Evolutionary conservation across 2,329 filamentous ascomycete genomes (phyloP), one percentile per base, ranked within the genome.

Genomic region (Clarireedia homoeocarpa): DNA sequence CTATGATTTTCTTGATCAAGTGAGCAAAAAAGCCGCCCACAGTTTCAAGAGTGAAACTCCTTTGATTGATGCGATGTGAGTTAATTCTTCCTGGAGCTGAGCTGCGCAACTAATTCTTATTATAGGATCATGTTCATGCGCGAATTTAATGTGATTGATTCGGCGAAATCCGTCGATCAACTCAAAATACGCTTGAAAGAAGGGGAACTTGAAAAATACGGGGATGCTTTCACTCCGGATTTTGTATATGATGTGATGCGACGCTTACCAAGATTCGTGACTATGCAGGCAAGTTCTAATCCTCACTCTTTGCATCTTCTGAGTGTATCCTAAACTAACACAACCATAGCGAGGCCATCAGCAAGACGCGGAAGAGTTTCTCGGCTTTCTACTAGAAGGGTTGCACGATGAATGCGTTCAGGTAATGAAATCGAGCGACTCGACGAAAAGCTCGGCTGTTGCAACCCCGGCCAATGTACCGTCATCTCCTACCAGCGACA

Each of bases 11-110:
- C 74, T 99, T 61, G 88, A 95, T 68, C 86, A 91, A 70, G 82
- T 96, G 58, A 84, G 89, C 70, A 89, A 89, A 71, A 86, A 86
- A 66, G 89, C 89, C 53, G 84, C 84, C 30, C 85, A 96, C 73
- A 95, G 87, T 69, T 95, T 99, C 77, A 96, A 96, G 73, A 95
- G 89, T 71, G 87, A 96, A 66, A 95, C 91, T 17, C 94, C 94
- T 61, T 75, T 99, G 63, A 81, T 99, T 63, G 94, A 99, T 75
- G 89, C 92, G 23, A 91, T 97, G 89, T 91, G 73, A 79, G 86
- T 78, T 5, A 14, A 34, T 34, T 12, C 9, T 34, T 34, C 30
- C 30, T 34, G 12, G 30, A 48, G n/a, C 27, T 47, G 20, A 20
- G 5, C 2, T 23, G 6, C 14, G 47, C 7, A 7, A 20, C 30